phyloP scores from a whole-genome alignment of 75 land plant species.

The Isoetes taiwanensis region DNA sequence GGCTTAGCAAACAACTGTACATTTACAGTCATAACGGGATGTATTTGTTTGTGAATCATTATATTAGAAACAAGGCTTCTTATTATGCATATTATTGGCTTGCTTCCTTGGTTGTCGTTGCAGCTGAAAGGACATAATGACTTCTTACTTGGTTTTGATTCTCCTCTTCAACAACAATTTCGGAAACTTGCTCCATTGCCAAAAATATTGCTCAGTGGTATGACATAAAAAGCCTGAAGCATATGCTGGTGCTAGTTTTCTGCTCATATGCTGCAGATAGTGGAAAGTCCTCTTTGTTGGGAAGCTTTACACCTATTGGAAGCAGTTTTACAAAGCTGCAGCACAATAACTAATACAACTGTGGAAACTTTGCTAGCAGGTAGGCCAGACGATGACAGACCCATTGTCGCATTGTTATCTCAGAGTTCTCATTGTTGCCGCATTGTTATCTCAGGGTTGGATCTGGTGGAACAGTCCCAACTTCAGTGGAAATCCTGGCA shows the following conservation, averaged over 20 bases:
- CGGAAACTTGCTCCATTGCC: neutral
- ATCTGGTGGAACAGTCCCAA: too few species aligned
- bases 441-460: too few species aligned
- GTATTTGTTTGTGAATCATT: too few species aligned
- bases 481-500: too few species aligned
- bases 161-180: slow-evolving; percentile 1
- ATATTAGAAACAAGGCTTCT: slow-evolving; percentile 83
- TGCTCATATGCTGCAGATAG: neutral
- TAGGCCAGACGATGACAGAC: slow-evolving; percentile 10
- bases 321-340: slow-evolving; percentile 7
- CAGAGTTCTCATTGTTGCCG: too few species aligned
- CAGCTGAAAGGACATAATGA: slow-evolving; percentile 31
- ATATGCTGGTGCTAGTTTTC: neutral
- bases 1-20: too few species aligned
- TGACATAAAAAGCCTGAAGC: neutral
- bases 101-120: slow-evolving; percentile 91
- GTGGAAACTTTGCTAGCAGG: slow-evolving; percentile 19
- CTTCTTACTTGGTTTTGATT: slow-evolving; percentile 1
- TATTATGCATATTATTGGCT: slow-evolving; percentile 89
- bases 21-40: too few species aligned
- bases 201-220: slow-evolving; percentile 6
- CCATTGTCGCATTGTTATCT: too few species aligned
- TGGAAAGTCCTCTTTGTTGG: neutral
- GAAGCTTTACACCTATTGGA: neutral
- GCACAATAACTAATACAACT: neutral